phyloP scores from a whole-genome alignment of 176 grass and related monocot species.

The Zea luxurians region DNA sequence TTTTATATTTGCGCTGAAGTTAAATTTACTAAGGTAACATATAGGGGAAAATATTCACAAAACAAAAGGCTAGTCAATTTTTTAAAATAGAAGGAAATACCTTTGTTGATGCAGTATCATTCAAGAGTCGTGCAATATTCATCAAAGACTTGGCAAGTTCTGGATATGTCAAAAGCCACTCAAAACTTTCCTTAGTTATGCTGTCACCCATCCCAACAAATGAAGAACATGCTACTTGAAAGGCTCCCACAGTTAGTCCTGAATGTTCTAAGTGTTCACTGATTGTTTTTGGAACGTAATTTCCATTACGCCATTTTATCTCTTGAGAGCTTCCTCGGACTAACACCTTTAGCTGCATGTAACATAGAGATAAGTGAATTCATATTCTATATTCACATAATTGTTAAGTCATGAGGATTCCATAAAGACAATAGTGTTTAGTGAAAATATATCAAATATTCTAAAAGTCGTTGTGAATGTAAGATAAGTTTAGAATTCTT shows the following conservation, averaged over 20 bases:
- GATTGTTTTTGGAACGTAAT: conserved; percentile 30
- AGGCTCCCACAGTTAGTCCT: background rate
- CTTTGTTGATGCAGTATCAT: conserved; percentile 40
- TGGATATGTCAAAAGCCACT: conserved; percentile 37
- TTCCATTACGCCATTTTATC: conserved; percentile 35
- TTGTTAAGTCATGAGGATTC: background rate
- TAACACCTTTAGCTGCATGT: conserved; percentile 19
- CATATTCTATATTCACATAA: background rate
- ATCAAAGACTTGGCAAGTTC: background rate
- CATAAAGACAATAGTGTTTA: background rate
- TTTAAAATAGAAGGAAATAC: background rate
- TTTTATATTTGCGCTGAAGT: background rate
- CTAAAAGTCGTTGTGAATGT: background rate
- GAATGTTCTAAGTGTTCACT: conserved; percentile 36
- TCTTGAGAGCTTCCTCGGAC: conserved; percentile 2
- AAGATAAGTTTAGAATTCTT: background rate
- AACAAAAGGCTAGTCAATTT: background rate
- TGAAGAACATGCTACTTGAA: conserved; percentile 6
- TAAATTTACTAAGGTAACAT: background rate
- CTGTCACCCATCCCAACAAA: conserved; percentile 40
- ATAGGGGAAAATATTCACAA: background rate
- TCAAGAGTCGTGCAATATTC: background rate
- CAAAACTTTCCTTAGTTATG: conserved; percentile 15
- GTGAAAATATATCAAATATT: background rate
- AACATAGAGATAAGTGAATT: background rate